A percentile compares a stretch with the other conserved stretches of the same genome.
These are phyloP conservation scores for Kodamaea plutei DNA, from an alignment of 1,139 yeast genomes.

Conservation along the genomic window DNA sequence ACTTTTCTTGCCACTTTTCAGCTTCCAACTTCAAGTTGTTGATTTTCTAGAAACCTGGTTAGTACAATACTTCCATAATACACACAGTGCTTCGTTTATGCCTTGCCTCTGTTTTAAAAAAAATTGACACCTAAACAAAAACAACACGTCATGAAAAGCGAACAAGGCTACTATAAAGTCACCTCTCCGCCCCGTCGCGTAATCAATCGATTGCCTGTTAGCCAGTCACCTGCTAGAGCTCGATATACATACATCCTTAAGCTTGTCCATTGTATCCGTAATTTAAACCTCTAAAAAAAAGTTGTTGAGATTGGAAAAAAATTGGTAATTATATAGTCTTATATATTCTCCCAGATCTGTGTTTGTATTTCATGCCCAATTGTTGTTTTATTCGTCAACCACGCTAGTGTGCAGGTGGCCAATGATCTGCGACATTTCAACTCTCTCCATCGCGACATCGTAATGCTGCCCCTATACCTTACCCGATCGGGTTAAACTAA, in stretches of 20 bases:
- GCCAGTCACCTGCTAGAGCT: too few relatives aligned
- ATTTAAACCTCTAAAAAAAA: slow-evolving; percentile 6
- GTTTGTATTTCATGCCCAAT: slow-evolving; percentile 6
- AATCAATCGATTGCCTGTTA: too few relatives aligned
- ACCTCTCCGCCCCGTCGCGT: too few relatives aligned
- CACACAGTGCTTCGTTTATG: not conserved
- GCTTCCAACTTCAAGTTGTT: slow-evolving; percentile 89
- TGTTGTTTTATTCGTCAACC: slow-evolving; percentile 1
- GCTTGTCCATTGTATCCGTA: slow-evolving; percentile 40
- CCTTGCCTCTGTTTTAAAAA: not conserved
- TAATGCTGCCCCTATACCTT: slow-evolving; percentile 1
- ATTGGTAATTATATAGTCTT: slow-evolving; percentile 1
- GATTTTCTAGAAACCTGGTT: slow-evolving; percentile 65
- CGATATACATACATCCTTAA: slow-evolving; percentile 47
- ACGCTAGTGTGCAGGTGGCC: not conserved
- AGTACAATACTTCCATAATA: slow-evolving; percentile 14
- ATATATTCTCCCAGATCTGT: slow-evolving; percentile 2
- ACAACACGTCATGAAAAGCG: not conserved
- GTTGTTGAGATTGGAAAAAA: slow-evolving; percentile 1
- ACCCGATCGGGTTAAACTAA: too few relatives aligned
- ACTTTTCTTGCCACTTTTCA: slow-evolving; percentile 95
- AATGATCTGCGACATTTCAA: slow-evolving; percentile 1
- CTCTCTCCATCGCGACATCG: not conserved
- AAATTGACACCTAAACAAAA: not conserved
- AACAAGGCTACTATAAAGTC: too few relatives aligned